Conservation (phyloP, 2,329 filamentous ascomycete species). For the Kalmusia sp. region DNA sequence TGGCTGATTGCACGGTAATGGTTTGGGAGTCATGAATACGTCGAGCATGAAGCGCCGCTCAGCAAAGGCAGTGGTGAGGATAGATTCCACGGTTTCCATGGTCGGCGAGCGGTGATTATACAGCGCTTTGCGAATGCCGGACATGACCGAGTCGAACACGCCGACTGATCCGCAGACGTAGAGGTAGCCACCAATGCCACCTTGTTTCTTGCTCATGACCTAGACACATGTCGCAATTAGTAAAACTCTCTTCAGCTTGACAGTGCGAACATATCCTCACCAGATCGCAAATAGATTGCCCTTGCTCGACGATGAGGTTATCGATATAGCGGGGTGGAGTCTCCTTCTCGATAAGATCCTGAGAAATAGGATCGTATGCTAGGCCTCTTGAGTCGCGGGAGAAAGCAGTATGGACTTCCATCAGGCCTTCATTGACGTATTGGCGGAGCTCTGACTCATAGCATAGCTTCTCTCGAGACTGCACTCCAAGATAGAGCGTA, state of each 20-base stretch:
- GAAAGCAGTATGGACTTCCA: conserved; percentile 63
- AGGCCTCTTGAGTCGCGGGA: conserved; percentile 59
- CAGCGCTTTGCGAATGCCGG: conserved; percentile 62
- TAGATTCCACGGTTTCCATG: conserved; percentile 29
- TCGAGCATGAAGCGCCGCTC: conserved; percentile 33
- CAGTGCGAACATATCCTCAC: conserved; percentile 59
- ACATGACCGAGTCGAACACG: conserved; percentile 63
- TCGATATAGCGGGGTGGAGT: conserved; percentile 62
- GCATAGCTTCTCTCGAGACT: conserved; percentile 31
- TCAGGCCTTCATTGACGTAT: conserved; percentile 52
- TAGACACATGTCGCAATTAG: background rate
- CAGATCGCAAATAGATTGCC: conserved; percentile 59
- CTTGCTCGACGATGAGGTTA: conserved; percentile 59
- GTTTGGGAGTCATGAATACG: conserved; percentile 35
- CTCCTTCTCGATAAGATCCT: conserved; percentile 58
- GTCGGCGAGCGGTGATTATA: conserved; percentile 41
- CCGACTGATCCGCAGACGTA: conserved; percentile 60
- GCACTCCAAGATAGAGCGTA: conserved; percentile 27
- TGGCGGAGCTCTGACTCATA: conserved; percentile 31
- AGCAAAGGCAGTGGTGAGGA: conserved; percentile 32
- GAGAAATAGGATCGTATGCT: conserved; percentile 50
- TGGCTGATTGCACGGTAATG: conserved; percentile 31
- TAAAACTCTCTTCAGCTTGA: background rate
- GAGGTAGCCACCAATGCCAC: conserved; percentile 43
- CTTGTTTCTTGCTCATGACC: conserved; percentile 13